phyloP scores from a whole-genome alignment of 202 grass and related monocot species.

The Elaeis oleifera region DNA sequence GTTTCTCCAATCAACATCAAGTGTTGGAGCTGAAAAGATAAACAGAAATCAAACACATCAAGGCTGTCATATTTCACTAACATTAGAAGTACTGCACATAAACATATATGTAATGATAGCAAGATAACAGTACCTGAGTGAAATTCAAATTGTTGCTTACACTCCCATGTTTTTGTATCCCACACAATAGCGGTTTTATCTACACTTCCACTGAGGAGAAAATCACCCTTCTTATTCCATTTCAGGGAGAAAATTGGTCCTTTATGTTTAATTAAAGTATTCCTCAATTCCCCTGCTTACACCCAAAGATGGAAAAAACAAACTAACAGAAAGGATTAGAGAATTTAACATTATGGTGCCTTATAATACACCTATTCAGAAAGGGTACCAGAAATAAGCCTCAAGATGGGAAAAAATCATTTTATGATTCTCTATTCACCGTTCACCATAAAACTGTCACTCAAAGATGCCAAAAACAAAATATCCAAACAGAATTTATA shows the following conservation, averaged over 20 bases:
- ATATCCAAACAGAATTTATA: too few species aligned
- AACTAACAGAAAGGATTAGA: too few species aligned
- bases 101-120: neutral
- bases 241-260: slow-evolving; percentile 98
- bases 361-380: too few species aligned
- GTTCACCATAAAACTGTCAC: too few species aligned
- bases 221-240: slow-evolving; percentile 99
- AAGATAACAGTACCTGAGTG: slow-evolving; percentile 67
- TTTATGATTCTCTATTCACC: too few species aligned
- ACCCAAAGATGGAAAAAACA: too few species aligned
- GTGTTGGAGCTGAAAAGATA: slow-evolving; percentile 67
- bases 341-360: too few species aligned
- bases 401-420: too few species aligned
- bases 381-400: too few species aligned
- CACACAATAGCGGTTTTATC: slow-evolving; percentile 99
- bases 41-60: neutral
- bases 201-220: slow-evolving; percentile 87
- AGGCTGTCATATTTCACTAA: too few species aligned
- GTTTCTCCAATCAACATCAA: slow-evolving; percentile 99
- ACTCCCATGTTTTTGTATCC: slow-evolving; percentile 98
- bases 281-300: slow-evolving; percentile 69
- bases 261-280: slow-evolving; percentile 90
- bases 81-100: too few species aligned
- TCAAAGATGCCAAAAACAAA: too few species aligned
- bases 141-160: slow-evolving; percentile 94